phyloP scores from a whole-genome alignment of 371 early-diverging fungal genomes.

The Haplosporangium sp. region DNA sequence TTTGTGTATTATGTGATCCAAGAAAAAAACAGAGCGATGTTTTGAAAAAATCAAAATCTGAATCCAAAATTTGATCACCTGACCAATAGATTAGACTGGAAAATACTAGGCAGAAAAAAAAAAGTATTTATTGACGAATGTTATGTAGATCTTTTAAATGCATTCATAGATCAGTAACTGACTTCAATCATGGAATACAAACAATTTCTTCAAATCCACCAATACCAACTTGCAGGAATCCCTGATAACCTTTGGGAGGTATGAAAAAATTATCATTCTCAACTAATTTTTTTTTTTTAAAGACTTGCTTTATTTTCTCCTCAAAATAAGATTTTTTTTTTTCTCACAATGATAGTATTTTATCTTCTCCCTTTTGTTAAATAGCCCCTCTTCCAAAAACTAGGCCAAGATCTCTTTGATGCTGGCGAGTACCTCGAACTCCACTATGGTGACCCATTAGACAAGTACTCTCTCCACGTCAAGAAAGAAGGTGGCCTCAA shows the following conservation, averaged over 20 bases:
- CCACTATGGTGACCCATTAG: constrained; percentile 68
- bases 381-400: constrained; percentile 70
- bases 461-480: constrained; percentile 68
- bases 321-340: constrained; percentile 4
- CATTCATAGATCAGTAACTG: neutral
- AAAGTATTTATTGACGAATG: neutral
- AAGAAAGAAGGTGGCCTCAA: constrained; percentile 63
- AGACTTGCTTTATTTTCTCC: neutral
- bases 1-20: too few relatives aligned
- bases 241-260: constrained; percentile 74
- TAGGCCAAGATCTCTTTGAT: constrained; percentile 71
- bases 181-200: constrained; percentile 53
- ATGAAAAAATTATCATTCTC: neutral
- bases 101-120: neutral
- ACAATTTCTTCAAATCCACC: constrained; percentile 68
- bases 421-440: constrained; percentile 67
- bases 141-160: constrained; percentile 3
- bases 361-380: neutral
- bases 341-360: neutral
- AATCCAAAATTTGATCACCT: neutral
- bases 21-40: neutral
- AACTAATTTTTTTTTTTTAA: neutral
- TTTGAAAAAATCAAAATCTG: neutral
- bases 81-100: neutral
- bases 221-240: constrained; percentile 68